Evolutionary conservation across 345 rosid genomes (phyloP).

Genomic region (Heritiera littoralis): DNA sequence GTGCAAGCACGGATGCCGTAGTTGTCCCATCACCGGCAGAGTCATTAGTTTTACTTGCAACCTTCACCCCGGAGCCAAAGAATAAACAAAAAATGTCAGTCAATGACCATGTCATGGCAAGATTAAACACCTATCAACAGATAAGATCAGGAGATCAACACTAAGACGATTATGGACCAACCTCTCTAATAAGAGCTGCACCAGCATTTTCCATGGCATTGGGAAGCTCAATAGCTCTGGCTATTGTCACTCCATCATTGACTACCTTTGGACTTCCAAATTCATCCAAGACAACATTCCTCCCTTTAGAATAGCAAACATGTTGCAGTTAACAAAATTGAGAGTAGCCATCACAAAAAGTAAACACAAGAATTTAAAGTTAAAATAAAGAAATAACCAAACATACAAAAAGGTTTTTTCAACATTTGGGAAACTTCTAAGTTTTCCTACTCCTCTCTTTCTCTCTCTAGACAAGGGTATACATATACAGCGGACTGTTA

Average conservation of each 20-base stretch:
- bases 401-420: not conserved
- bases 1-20: slow-evolving; percentile 88
- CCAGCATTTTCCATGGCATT: slow-evolving; percentile 99
- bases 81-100: not conserved
- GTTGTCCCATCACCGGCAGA: slow-evolving; percentile 99
- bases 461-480: not conserved
- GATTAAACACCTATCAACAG: not conserved
- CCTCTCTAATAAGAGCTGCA: slow-evolving; percentile 98
- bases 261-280: slow-evolving; percentile 95
- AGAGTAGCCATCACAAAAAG: not conserved
- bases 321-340: not conserved
- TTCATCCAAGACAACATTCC: slow-evolving; percentile 95
- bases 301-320: slow-evolving; percentile 48
- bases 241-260: slow-evolving; percentile 95
- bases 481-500: not conserved
- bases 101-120: slow-evolving; percentile 7
- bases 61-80: slow-evolving; percentile 42
- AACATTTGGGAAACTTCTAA: not conserved
- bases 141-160: not conserved
- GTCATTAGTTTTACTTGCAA: slow-evolving; percentile 97
- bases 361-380: slow-evolving; percentile 5
- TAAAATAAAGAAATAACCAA: not conserved
- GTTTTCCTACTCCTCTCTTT: not conserved
- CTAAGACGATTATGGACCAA: slow-evolving; percentile 23
- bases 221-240: slow-evolving; percentile 89